Base-by-base conservation (phyloP, 495 filamentous ascomycete species). In the Bryoglossum gracile region DNA sequence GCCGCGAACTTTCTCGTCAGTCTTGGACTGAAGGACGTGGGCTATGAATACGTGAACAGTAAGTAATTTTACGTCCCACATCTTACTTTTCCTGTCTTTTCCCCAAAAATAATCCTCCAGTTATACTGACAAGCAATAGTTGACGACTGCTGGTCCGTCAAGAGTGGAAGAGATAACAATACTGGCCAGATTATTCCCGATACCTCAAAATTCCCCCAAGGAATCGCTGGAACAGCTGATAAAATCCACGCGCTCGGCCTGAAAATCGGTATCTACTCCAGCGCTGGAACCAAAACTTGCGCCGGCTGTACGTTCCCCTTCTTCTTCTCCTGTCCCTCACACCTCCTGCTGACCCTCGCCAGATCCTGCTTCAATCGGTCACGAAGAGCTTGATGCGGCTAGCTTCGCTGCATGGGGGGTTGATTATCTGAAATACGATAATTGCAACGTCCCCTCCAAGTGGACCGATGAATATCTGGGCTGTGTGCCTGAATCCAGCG, bases 381-480 rank as follows among this genome's bases (percentile, higher is more conserved):
- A 80, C 43, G 83, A 86, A 58, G 50, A 54, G 1, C 67, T 76
- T 8, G 83, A 87, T 60, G 83, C 80, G 0, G 47, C 68, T 17
- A 68, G 76, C 0, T 83, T 78, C 50, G 77, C 77, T 3, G 69
- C 70, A 11, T 86, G 82, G 82, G 79, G 75, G 0, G 71, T 86
- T 40, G 80, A 84, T 55, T 85, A 84, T 46, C 65, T 83, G 18
- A 86, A 87, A 64, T 86, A 86, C 45, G 83, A 88, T 58, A 84
- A 86, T 63, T 87, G 83, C 63, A 68, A 73, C 60, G 38, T 54
- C 2, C 55, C 55, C 1, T 11, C 23, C 9, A 47, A 54, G 22
- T 57, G 55, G 55, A 50, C 17, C 1, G 55, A 57, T 24, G 3
- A 45, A 32, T 57, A 53, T 24, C 11, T 17, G 11, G 9, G 3